Conservation (phyloP, 192 early-diverging fungal species). For the Coemansia furcata region DNA sequence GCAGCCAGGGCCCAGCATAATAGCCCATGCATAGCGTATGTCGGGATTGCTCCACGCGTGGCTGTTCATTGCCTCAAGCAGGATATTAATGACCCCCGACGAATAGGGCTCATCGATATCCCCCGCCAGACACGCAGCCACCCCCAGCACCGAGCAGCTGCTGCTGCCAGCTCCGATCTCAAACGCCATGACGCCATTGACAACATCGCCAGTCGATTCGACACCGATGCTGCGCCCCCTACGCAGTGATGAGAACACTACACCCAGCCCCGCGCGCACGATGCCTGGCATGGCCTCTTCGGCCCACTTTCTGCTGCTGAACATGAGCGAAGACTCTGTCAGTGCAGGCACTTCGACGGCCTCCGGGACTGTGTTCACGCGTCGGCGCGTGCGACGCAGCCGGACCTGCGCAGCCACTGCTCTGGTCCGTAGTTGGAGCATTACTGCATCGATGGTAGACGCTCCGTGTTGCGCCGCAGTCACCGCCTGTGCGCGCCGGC, state of each 20-base stretch:
- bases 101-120: background rate
- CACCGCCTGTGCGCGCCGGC: too few relatives aligned
- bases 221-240: background rate
- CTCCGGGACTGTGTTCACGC: background rate
- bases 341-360: background rate
- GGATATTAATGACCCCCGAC: conserved; percentile 28
- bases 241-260: background rate
- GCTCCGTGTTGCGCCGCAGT: too few relatives aligned
- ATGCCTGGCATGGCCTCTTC: conserved; percentile 1
- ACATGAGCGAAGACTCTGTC: background rate
- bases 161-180: background rate
- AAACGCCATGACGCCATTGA: conserved; percentile 1
- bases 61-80: conserved; percentile 28
- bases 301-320: background rate
- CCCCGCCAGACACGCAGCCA: background rate
- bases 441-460: conserved; percentile 14
- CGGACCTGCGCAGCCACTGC: background rate
- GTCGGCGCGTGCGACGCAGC: background rate
- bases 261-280: background rate
- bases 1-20: conserved; percentile 19
- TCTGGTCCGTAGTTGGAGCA: background rate
- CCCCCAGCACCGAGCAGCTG: background rate
- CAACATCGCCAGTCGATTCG: conserved; percentile 1
- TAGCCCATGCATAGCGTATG: conserved; percentile 33
- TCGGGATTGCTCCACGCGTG: conserved; percentile 17